phyloP scores from a whole-genome alignment of 1,139 yeast genomes.

The Komagataea norvegica region DNA sequence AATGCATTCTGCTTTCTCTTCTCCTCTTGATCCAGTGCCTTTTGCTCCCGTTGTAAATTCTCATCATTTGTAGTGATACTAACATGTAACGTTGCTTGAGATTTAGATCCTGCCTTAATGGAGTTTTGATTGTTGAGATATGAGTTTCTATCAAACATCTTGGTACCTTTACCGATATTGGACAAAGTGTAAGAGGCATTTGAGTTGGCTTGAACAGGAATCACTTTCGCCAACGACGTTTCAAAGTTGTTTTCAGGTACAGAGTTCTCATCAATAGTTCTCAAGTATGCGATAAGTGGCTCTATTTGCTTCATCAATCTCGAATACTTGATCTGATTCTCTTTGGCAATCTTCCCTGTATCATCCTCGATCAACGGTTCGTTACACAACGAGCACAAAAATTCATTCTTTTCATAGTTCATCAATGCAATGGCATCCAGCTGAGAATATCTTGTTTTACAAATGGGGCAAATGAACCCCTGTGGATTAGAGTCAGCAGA shows the following conservation, averaged over 20 bases:
- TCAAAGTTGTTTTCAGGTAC: constrained; percentile 90
- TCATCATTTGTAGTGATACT: constrained; percentile 88
- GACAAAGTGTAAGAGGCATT: constrained; percentile 58
- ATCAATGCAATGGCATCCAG: constrained; percentile 81
- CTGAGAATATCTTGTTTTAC: constrained; percentile 76
- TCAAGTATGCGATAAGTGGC: constrained; percentile 78
- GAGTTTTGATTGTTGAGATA: constrained; percentile 34
- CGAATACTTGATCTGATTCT: constrained; percentile 79
- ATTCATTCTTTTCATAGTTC: constrained; percentile 75
- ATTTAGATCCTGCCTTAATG: constrained; percentile 36
- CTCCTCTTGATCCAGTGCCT: constrained; percentile 64
- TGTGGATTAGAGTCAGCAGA: constrained; percentile 84
- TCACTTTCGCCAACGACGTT: constrained; percentile 66
- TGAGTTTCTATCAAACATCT: constrained; percentile 34
- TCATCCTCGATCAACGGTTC: constrained; percentile 79
- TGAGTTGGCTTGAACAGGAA: constrained; percentile 77
- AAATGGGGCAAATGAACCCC: constrained; percentile 86
- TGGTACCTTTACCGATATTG: constrained; percentile 35
- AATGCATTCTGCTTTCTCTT: constrained; percentile 89
- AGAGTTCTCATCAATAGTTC: constrained; percentile 78
- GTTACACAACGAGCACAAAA: constrained; percentile 82
- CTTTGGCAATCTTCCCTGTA: constrained; percentile 73
- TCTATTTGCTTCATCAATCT: constrained; percentile 84
- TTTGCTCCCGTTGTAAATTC: constrained; percentile 59
- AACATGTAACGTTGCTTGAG: constrained; percentile 73